Base-by-base conservation (phyloP, 768 basidiomycete species). In the Infundibulicybe gibba region DNA sequence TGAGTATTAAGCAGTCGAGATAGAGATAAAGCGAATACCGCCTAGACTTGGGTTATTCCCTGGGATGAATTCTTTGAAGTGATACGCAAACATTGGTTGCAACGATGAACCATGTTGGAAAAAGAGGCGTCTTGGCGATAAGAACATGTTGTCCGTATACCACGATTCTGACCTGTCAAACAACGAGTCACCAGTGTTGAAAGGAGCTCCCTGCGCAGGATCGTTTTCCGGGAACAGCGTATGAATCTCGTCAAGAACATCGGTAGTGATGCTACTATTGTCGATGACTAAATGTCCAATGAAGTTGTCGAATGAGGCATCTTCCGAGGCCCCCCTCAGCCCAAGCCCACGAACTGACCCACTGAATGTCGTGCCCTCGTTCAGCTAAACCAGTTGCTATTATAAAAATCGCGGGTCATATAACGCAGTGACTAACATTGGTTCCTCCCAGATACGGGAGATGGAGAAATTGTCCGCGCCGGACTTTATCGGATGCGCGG, bases 91-190 rank as follows among this genome's bases (percentile, higher is more conserved):
- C 53, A 75, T 69, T 0, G 73, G 70, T 51, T 79, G 77, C 19
- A 66, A 50, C 0, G 66, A 50, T 2, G 80, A 69, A 0, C 72
- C 80, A 37, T 73, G 65, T 17, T 74, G 62, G 48, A 79, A 75
- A 44, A 81, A 76, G 38, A 75, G 62, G 33, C 80, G 63, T 25
- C 80, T 56, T 0, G 77, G 69, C 0, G 73, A 67, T 30, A 82
- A 62, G 57, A 70, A 84, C 76, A 81, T 81, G 44, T 69, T 63
- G 49, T 77, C 79, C 1, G 76, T 77, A 51, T 83, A 84, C 75
- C 77, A 84, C 0, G 80, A 67, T 39, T 61, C 74, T 0, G 69
- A 75, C 39, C 81, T 60, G 53, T 83, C 81, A 45, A 78, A 83
- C 6, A 83, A 63, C 8, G 74, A 75, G 55, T 83, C 79, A 0